These are phyloP conservation scores for Candida qinlingensis DNA, from an alignment of 805 yeast genomes.

Conservation along the genomic window DNA sequence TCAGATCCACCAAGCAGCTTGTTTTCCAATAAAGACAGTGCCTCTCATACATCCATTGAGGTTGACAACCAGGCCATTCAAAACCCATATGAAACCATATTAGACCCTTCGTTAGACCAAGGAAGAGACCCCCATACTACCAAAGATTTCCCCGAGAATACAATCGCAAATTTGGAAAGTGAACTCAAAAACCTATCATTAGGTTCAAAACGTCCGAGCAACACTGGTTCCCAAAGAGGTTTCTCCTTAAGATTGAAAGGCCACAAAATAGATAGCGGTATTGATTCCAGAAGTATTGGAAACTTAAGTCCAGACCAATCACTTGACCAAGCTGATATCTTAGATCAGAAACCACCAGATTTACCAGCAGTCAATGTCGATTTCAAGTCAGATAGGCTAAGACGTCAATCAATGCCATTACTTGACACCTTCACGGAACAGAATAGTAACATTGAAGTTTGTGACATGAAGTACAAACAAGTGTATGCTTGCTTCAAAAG, in stretches of 20 bases:
- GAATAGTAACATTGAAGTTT: no score
- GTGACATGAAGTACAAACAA: background rate
- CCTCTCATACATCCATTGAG: background rate
- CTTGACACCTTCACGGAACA: background rate
- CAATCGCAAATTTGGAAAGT: conserved; percentile 1
- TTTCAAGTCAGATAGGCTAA: background rate
- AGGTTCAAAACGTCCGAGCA: background rate
- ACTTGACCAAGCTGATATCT: conserved; percentile 21
- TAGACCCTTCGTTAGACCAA: no score
- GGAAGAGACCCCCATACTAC: no score
- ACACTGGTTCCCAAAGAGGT: background rate
- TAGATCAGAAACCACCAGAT: conserved; percentile 19
- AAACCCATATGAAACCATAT: no score
- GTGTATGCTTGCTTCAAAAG: background rate
- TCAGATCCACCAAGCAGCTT: conserved; percentile 4
- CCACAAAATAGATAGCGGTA: no score
- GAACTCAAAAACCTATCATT: background rate
- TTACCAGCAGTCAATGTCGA: conserved; percentile 8
- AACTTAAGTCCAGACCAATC: conserved; percentile 14
- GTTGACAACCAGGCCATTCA: background rate
- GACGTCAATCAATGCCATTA: conserved; percentile 1
- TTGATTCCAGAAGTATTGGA: background rate
- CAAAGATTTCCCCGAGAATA: background rate
- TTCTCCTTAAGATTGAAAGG: conserved; percentile 4
- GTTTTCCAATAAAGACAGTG: conserved; percentile 3